Conservation (phyloP, 78 protist species). For the Planoprotostelium fungivorum region DNA sequence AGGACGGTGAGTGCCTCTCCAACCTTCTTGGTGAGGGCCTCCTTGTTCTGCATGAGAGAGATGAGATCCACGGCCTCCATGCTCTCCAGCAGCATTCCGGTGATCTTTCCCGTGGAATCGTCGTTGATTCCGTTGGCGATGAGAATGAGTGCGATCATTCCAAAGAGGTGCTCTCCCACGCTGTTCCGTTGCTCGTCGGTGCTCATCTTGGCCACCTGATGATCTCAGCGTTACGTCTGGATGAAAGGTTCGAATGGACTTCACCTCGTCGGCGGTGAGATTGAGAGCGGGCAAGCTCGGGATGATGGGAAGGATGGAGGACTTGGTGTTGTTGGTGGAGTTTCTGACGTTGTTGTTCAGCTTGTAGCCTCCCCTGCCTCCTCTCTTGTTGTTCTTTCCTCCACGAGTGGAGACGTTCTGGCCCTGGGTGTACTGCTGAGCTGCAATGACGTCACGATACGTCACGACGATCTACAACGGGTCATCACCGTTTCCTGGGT, state of each 20-base stretch:
- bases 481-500: not conserved
- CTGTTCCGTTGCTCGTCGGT: conserved; percentile 30
- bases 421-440: not conserved
- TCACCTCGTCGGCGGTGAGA: not conserved
- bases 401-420: too few species aligned
- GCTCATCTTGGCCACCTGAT: conserved; percentile 72
- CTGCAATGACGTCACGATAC: not conserved
- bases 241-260: not conserved
- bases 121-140: conserved; percentile 95
- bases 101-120: conserved; percentile 69
- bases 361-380: not conserved
- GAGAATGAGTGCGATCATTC: not conserved
- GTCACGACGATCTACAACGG: not conserved
- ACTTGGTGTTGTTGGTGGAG: not conserved
- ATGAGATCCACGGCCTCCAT: conserved; percentile 49
- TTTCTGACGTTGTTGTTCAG: not conserved
- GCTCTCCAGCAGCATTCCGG: conserved; percentile 73
- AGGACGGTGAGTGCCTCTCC: conserved; percentile 55
- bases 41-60: conserved; percentile 41
- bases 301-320: not conserved
- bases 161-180: not conserved
- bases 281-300: not conserved
- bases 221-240: conserved; percentile 72
- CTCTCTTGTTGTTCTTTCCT: not conserved
- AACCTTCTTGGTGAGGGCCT: conserved; percentile 44